These are phyloP conservation scores for Angophora floribunda DNA, from an alignment of 345 rosid species.

Conservation along the genomic window DNA sequence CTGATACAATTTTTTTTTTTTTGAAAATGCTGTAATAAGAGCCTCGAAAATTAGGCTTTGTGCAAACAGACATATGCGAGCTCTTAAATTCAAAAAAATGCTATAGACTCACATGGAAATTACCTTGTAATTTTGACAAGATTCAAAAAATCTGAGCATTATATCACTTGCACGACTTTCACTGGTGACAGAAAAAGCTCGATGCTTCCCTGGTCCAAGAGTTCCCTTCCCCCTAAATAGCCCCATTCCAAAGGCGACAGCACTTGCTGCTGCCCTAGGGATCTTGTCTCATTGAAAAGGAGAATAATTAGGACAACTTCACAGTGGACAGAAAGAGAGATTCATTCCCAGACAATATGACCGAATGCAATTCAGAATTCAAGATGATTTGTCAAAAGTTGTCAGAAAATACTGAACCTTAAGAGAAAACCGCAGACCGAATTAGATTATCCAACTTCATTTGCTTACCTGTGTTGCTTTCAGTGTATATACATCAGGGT, in stretches of 20 bases:
- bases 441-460: background rate
- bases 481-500: slow-evolving; percentile 72
- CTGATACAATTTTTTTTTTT: background rate
- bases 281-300: slow-evolving; percentile 27
- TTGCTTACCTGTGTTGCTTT: slow-evolving; percentile 70
- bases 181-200: slow-evolving; percentile 80
- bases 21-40: background rate
- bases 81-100: background rate
- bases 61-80: background rate
- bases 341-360: background rate
- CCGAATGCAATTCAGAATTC: background rate
- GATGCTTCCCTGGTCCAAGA: slow-evolving; percentile 72
- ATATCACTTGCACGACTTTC: slow-evolving; percentile 94
- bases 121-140: slow-evolving; percentile 93
- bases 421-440: background rate
- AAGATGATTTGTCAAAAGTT: background rate
- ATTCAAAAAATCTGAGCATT: slow-evolving; percentile 67
- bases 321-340: background rate
- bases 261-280: slow-evolving; percentile 94
- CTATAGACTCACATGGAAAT: background rate
- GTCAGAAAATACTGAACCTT: background rate
- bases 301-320: background rate
- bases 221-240: slow-evolving; percentile 70
- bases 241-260: slow-evolving; percentile 98
- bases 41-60: background rate